Base-by-base conservation (phyloP, 768 basidiomycete genomes). In the Mycena sanguinolenta region DNA sequence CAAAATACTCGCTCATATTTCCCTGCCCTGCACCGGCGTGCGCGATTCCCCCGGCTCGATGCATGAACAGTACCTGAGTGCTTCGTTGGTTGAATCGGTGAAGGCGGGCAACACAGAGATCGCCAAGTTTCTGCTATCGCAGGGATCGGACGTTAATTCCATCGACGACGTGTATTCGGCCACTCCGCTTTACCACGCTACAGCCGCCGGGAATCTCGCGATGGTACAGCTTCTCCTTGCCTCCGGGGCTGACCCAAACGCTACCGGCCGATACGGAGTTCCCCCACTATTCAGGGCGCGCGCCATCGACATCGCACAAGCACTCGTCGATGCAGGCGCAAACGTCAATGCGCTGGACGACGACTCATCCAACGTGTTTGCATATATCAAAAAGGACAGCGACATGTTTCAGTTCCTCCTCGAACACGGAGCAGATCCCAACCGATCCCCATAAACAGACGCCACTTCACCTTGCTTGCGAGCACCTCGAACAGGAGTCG, bases 381-480 rank as follows among this genome's bases (percentile, higher is more conserved):
- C 19, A 13, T 4, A 12, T 19, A 39, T n/a, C n/a, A n/a, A 4
- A 13, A 8, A 3, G 3, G 23, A 23, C 23, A 16, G 27, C 25
- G 57, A 58, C 13, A 4, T 42, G 4, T 25, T 42, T 16, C 57
- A 38, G 23, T 58, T 58, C 57, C 28, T 39, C 23, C 57, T 58
- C 10, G 57, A 58, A 42, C 39, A 16, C 16, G 57, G 57, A 58
- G 36, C 19, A 25, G 57, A 58, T 25, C 57, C 57, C 3, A 58
- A 58, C 10, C n/a, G n/a, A n/a, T n/a, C n/a, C n/a, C n/a, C n/a
- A n/a, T n/a, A n/a, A n/a, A n/a, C 16, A 28, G 19, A 27, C 57
- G 4, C 23, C 36, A 5, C 57, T 58, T 27, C 39, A 39, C 38
- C 9, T 16, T 39, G 57, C 38, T 19, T 58, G 57, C 38, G 7